Evolutionary conservation across 108 stramenopile genomes (phyloP), one percentile per base, ranked within the genome.

Genomic region (Conticribra guillardii): DNA sequence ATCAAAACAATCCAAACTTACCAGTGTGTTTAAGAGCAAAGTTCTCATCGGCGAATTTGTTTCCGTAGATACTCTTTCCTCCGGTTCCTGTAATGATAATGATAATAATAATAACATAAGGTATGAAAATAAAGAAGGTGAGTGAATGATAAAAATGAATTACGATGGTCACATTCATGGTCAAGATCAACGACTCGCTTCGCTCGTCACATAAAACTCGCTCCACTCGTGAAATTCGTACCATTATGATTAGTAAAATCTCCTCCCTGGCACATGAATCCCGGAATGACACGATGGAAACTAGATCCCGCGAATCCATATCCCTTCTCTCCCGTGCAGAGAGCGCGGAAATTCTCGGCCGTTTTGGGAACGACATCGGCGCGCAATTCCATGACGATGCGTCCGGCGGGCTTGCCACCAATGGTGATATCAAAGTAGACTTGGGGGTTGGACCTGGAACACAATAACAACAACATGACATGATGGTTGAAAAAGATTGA

Each of bases 251-350:
- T 80, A 51, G 76, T 83, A 55, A 82, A 82, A 52, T 67, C 70
- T 5, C 79, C 76, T 22, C 71, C 77, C 54, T 83, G 84, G 54
- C 71, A 82, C 89, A 90, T 91, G 84, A 99, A 99, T 52, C 87
- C 85, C 7, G 96, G 96, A 78, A 99, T 98, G 59, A 99, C 84
- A 54, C 98, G 92, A 79, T 99, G 98, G 84, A 99, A 99, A 51
- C 64, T 37, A 3, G 77, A 89, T 60, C 93, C 96, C 68, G 94
- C 90, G 73, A 87, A 98, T 30, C 95, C 96, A 26, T 80, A 67
- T 49, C 97, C 97, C 69, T 97, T 97, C 73, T 96, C 95, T 24
- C 87, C 87, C 2, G 89, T 90, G 45, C 89, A 87, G 9, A 78
- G 49, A 41, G 76, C 73, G 51, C 80, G 56, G 54, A 93, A 93